Conservation (phyloP, 2,329 filamentous ascomycete genomes). For the Volutella citrinella region DNA sequence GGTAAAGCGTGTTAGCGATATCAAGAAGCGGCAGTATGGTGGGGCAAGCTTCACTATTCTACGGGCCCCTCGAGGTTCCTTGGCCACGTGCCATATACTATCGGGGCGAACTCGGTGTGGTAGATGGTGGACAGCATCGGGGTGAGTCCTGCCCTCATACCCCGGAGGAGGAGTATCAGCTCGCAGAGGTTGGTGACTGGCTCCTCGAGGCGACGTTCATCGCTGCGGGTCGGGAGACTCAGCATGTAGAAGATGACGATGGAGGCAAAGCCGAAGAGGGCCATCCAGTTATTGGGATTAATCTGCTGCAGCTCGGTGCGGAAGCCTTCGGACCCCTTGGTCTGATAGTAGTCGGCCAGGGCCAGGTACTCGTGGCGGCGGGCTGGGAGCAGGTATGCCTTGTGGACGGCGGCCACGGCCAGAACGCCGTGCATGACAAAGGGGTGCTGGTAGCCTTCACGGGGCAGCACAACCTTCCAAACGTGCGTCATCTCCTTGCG, state of each 20-base stretch:
- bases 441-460: constrained; percentile 23
- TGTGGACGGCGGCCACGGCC: constrained; percentile 28
- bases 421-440: constrained; percentile 31
- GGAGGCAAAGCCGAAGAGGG: constrained; percentile 42
- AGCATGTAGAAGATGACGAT: constrained; percentile 31
- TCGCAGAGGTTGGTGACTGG: constrained; percentile 20
- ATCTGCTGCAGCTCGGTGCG: constrained; percentile 18
- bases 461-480: constrained; percentile 24
- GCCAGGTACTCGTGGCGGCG: constrained; percentile 22
- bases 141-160: constrained; percentile 17
- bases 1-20: not conserved
- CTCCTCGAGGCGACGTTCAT: constrained; percentile 12
- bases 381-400: constrained; percentile 25
- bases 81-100: constrained; percentile 19
- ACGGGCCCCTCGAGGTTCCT: constrained; percentile 3
- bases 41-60: not conserved
- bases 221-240: constrained; percentile 18
- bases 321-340: constrained; percentile 27
- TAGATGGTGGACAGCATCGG: constrained; percentile 16
- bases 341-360: constrained; percentile 28
- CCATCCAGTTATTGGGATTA: constrained; percentile 18
- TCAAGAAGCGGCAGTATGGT: no score
- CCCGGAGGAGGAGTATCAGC: constrained; percentile 17
- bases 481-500: constrained; percentile 23
- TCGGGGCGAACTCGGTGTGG: constrained; percentile 21